These are phyloP conservation scores for Citeromyces hawaiiensis DNA, from an alignment of 1,139 yeast species.

Conservation along the genomic window DNA sequence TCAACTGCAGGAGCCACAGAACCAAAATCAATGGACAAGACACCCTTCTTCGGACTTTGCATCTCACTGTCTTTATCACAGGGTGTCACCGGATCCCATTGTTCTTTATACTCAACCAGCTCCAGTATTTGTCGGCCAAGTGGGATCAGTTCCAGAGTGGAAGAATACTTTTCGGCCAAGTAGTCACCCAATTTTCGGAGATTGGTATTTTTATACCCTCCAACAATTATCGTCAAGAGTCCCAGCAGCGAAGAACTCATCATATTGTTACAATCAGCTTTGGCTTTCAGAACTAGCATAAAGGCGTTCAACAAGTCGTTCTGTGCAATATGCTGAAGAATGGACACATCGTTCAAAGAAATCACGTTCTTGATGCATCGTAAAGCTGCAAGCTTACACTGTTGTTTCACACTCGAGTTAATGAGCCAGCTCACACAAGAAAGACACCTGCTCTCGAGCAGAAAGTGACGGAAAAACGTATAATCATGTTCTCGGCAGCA, in stretches of 20 bases:
- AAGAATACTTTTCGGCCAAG: slow-evolving; percentile 29
- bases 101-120: not conserved
- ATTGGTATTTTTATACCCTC: slow-evolving; percentile 23
- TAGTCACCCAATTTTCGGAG: slow-evolving; percentile 34
- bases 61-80: slow-evolving; percentile 2
- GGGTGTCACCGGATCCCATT: not conserved
- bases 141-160: slow-evolving; percentile 21
- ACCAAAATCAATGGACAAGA: slow-evolving; percentile 11
- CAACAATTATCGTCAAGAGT: slow-evolving; percentile 40
- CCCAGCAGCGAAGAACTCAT: slow-evolving; percentile 71
- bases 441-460: slow-evolving; percentile 41
- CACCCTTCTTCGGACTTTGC: slow-evolving; percentile 3
- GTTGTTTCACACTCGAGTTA: slow-evolving; percentile 23
- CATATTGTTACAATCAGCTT: slow-evolving; percentile 42
- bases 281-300: slow-evolving; percentile 35
- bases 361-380: slow-evolving; percentile 51
- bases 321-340: slow-evolving; percentile 42
- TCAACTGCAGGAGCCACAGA: slow-evolving; percentile 7
- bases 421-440: slow-evolving; percentile 37
- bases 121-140: slow-evolving; percentile 16
- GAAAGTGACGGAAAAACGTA: slow-evolving; percentile 40
- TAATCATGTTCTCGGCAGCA: slow-evolving; percentile 54
- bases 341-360: slow-evolving; percentile 45
- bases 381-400: slow-evolving; percentile 51
- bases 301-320: slow-evolving; percentile 37